Conservation (phyloP, 2,329 filamentous ascomycete species). For the Penicillium sp. region DNA sequence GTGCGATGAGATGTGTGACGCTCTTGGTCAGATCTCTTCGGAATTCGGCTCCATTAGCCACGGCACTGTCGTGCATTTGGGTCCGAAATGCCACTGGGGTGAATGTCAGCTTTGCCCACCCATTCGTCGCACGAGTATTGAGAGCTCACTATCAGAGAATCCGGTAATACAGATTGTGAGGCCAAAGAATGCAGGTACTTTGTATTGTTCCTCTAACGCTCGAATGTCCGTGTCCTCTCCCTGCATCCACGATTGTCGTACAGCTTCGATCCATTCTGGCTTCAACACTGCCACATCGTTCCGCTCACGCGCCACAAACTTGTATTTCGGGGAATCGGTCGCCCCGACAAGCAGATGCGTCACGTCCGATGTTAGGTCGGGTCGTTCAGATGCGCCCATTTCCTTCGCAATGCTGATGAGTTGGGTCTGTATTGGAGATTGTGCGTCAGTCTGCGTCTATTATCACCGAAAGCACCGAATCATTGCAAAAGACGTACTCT, state of each 20-base stretch:
- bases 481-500: constrained; percentile 53
- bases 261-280: constrained; percentile 76
- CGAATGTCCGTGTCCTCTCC: constrained; percentile 69
- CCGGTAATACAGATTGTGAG: constrained; percentile 65
- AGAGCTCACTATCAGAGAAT: constrained; percentile 57
- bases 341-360: constrained; percentile 91
- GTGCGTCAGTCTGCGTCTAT: constrained; percentile 7
- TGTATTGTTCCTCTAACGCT: constrained; percentile 58
- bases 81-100: constrained; percentile 59
- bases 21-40: constrained; percentile 78
- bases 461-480: background rate
- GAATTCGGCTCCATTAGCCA: constrained; percentile 71
- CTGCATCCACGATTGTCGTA: constrained; percentile 73
- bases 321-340: constrained; percentile 87
- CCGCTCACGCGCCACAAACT: constrained; percentile 84
- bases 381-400: constrained; percentile 81
- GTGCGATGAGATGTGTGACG: constrained; percentile 83
- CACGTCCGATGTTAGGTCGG: constrained; percentile 91
- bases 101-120: constrained; percentile 4
- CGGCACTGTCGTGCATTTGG: constrained; percentile 63
- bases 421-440: constrained; percentile 31
- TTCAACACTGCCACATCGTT: constrained; percentile 79
- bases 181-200: constrained; percentile 44
- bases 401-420: constrained; percentile 54
- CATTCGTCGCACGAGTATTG: constrained; percentile 9